Conservation (phyloP, 1,139 yeast species). For the Yamadazyma aaseri region DNA sequence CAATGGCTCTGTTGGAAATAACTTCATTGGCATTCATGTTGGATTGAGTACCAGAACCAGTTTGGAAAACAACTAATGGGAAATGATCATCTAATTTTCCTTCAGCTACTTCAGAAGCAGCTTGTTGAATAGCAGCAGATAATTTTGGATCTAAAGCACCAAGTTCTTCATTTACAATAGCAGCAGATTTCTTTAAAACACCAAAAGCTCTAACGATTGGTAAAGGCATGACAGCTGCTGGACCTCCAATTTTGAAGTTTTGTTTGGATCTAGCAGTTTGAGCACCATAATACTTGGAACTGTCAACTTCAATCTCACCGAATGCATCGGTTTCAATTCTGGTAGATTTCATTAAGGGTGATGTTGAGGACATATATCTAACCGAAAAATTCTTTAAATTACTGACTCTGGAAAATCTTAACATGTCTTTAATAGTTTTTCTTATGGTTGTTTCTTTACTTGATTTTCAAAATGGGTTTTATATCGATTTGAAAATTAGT, state of each 20-base stretch:
- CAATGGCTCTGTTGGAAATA: conserved; percentile 96
- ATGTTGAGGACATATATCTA: conserved; percentile 30
- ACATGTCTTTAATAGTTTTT: conserved; percentile 9
- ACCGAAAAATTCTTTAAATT: conserved; percentile 5
- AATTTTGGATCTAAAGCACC: conserved; percentile 82
- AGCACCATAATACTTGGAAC: conserved; percentile 92
- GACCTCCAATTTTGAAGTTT: conserved; percentile 95
- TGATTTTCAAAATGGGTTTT: no score
- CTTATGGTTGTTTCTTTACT: no score
- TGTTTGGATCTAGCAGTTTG: conserved; percentile 93
- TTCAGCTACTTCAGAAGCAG: conserved; percentile 91
- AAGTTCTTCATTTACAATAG: conserved; percentile 79
- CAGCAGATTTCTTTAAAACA: conserved; percentile 90
- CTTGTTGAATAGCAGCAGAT: conserved; percentile 82
- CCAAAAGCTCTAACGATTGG: conserved; percentile 94
- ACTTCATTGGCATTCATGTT: conserved; percentile 99
- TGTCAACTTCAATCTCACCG: conserved; percentile 90
- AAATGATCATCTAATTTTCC: conserved; percentile 92
- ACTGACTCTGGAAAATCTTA: conserved; percentile 12
- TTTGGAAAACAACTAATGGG: conserved; percentile 97
- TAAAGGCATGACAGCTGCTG: conserved; percentile 84
- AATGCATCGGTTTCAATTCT: conserved; percentile 94
- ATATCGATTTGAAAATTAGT: conserved; percentile 1
- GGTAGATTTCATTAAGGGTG: conserved; percentile 24
- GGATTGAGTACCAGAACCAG: conserved; percentile 98